Base-by-base conservation (phyloP, 1,284 basidiomycete species). In the Fomitiporia mediterranea region DNA sequence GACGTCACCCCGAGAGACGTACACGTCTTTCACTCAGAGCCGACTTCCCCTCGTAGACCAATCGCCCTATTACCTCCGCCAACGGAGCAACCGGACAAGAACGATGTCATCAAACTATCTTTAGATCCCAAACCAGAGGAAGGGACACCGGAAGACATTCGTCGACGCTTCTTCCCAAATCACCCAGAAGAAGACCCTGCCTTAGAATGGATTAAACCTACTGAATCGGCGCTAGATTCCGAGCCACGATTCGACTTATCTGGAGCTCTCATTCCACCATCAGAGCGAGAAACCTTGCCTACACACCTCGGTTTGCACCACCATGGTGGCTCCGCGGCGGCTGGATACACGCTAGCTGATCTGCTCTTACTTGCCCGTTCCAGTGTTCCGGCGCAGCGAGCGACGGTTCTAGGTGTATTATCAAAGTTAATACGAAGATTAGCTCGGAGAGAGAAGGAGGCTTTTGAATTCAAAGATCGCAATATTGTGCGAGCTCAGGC, bases 281-380 rank as follows among this genome's bases (percentile, higher is more conserved):
- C 74, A 1, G 60, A 81, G 1, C 78, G 81, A 1, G 67, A 73
- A 0, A 72, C 72, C 1, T 70, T 94, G 3, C 91, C 92, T 0
- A 86, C 87, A 0, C 85, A 93, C 69, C 77, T 93, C 1, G 94
- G 94, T 1, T 74, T 97, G 21, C 94, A 98, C 69, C 94, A 97
- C 68, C 94, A 97, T 59, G 83, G 91, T 0, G 89, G 69, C 73
- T 2, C 82, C 74, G 60, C 58, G 21, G 30, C 54, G 40, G 94
- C 94, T 0, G 95, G 94, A 0, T 98, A 97, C 69, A 94, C 91
- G 0, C 72, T 96, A 0, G 83, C 89, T 35, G 94, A 97, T 60
- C 78, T 97, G n/a, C 82, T 95, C 44, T 74, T 91, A 46, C 78
- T 96, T 2, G 83, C 85, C 1, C 77, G 90, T 51, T 94, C 91